Conservation (phyloP, 2,329 filamentous ascomycete species). For the Cladosporium sp. region DNA sequence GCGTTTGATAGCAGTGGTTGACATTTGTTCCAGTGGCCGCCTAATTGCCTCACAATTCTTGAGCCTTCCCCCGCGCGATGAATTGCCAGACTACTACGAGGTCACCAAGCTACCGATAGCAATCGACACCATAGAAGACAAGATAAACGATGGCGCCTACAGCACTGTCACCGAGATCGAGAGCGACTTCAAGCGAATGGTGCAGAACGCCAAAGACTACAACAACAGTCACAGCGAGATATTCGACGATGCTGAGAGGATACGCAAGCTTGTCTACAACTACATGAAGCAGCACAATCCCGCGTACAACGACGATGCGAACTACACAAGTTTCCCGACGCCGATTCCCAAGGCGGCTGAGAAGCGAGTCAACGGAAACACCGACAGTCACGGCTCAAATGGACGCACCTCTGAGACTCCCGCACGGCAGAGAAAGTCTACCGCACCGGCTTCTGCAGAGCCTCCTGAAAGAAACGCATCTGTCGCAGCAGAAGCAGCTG, state of each 20-base stretch:
- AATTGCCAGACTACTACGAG: slow-evolving; percentile 71
- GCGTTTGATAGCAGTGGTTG: slow-evolving; percentile 5
- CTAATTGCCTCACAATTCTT: slow-evolving; percentile 73
- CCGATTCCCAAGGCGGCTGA: slow-evolving; percentile 55
- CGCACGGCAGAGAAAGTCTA: background rate
- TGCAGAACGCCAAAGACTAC: slow-evolving; percentile 81
- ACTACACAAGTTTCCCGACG: slow-evolving; percentile 69
- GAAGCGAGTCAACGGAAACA: slow-evolving; percentile 24
- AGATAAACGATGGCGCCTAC: slow-evolving; percentile 67
- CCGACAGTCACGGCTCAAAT: slow-evolving; percentile 15
- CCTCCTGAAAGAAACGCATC: slow-evolving; percentile 27
- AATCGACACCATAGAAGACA: slow-evolving; percentile 69
- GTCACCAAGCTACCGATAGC: slow-evolving; percentile 75
- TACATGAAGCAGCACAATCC: slow-evolving; percentile 86
- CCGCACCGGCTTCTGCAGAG: slow-evolving; percentile 22
- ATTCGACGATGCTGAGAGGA: slow-evolving; percentile 80
- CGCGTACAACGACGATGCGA: slow-evolving; percentile 63
- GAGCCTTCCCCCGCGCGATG: slow-evolving; percentile 51
- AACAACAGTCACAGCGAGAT: slow-evolving; percentile 68
- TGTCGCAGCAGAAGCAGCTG: slow-evolving; percentile 21
- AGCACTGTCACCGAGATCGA: slow-evolving; percentile 69
- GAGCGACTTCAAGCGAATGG: slow-evolving; percentile 82
- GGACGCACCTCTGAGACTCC: slow-evolving; percentile 9
- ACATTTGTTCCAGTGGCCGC: slow-evolving; percentile 54
- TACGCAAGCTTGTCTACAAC: slow-evolving; percentile 81